Percentiles rank a stretch among this genome's conserved stretches.
These are phyloP conservation scores for Rhizophagus sp. DNA, from an alignment of 192 early-diverging fungal genomes.

Conservation along the genomic window DNA sequence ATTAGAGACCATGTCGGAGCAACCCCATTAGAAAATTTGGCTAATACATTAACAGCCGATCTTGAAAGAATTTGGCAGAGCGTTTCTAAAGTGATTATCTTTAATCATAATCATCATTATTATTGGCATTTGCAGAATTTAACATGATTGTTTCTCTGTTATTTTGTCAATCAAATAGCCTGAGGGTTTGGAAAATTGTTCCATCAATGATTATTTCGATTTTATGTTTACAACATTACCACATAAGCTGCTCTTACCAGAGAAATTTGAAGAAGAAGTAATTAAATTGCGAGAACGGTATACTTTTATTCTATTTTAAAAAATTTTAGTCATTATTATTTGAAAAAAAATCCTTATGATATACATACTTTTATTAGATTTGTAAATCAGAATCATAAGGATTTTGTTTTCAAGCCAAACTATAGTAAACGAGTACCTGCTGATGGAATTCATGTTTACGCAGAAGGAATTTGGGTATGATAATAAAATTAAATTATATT, in stretches of 20 bases:
- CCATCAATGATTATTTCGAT: slow-evolving; percentile 88
- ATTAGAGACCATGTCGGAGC: slow-evolving; percentile 92
- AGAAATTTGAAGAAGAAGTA: slow-evolving; percentile 79
- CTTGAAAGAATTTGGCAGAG: slow-evolving; percentile 91
- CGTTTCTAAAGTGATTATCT: slow-evolving; percentile 67
- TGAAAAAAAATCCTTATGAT: background rate
- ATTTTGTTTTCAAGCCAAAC: slow-evolving; percentile 81
- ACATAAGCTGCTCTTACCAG: slow-evolving; percentile 84
- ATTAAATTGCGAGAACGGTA: slow-evolving; percentile 66
- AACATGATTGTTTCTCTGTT: background rate
- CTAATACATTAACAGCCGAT: slow-evolving; percentile 77
- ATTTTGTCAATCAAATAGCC: slow-evolving; percentile 53
- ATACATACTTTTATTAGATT: slow-evolving; percentile 51
- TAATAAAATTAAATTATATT: background rate
- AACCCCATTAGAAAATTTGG: slow-evolving; percentile 82
- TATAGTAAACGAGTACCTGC: slow-evolving; percentile 94
- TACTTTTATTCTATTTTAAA: background rate
- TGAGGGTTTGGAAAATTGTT: slow-evolving; percentile 71
- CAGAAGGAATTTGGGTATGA: slow-evolving; percentile 79
- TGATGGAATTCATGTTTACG: slow-evolving; percentile 94
- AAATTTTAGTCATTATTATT: background rate
- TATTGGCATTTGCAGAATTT: background rate
- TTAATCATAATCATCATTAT: background rate
- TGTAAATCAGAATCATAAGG: slow-evolving; percentile 59
- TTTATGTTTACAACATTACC: slow-evolving; percentile 86